Percentiles rank a stretch among this genome's conserved stretches.
These are phyloP conservation scores for Metschnikowia continentalis DNA, from an alignment of 805 yeast species.

Conservation along the genomic window DNA sequence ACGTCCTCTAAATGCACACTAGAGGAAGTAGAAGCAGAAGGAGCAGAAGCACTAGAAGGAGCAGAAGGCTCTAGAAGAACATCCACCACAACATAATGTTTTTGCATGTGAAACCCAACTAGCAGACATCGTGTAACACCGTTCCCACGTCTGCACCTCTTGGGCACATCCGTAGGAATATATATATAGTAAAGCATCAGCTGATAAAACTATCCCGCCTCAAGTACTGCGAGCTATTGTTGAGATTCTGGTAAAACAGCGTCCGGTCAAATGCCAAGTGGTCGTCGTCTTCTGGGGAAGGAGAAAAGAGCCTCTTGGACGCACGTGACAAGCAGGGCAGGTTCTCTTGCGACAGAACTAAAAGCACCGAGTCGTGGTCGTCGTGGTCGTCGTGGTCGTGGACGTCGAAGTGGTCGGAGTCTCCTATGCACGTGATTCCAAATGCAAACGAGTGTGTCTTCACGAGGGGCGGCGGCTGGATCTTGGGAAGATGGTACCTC, in stretches of 20 bases:
- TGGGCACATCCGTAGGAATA: conserved; percentile 30
- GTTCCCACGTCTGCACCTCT: conserved; percentile 6
- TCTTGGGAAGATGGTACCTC: conserved; percentile 1
- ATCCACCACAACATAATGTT: conserved; percentile 22
- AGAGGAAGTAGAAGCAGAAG: too few species aligned
- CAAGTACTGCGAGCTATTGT: conserved; percentile 41
- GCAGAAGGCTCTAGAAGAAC: not conserved
- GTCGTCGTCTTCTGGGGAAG: conserved; percentile 12
- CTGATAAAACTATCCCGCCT: conserved; percentile 37
- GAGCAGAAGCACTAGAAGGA: too few species aligned
- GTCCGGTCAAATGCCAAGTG: conserved; percentile 13
- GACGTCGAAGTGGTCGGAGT: too few species aligned
- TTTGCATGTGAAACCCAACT: conserved; percentile 24
- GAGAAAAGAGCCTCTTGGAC: conserved; percentile 2
- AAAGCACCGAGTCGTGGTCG: not conserved
- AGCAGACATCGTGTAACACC: conserved; percentile 6
- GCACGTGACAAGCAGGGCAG: not conserved
- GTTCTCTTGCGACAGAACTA: not conserved
- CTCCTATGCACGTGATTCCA: not conserved
- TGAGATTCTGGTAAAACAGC: conserved; percentile 27
- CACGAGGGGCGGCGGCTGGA: not conserved
- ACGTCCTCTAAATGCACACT: not conserved
- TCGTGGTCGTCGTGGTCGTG: not conserved
- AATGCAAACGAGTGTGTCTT: not conserved
- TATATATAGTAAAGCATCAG: conserved; percentile 27